These are phyloP conservation scores for Ophioceras dolichostomum DNA, from an alignment of 2,329 filamentous ascomycete species.

Conservation along the genomic window DNA sequence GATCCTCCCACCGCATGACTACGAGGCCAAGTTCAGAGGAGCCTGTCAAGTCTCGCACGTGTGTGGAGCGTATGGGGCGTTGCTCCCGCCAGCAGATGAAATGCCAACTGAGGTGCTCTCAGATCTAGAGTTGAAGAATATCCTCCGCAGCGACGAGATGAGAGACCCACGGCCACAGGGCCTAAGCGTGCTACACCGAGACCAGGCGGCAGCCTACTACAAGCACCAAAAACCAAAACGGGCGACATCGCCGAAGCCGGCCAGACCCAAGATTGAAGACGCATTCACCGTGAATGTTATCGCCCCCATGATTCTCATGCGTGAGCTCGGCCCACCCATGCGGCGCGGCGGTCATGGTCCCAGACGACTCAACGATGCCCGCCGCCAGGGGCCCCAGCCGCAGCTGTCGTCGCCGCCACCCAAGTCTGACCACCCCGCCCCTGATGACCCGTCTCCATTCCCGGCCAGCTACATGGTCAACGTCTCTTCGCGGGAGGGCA, in stretches of 20 bases:
- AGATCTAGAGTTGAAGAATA: background rate
- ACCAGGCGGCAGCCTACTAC: background rate
- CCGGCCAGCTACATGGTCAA: constrained; percentile 16
- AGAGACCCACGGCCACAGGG: background rate
- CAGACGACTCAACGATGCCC: too few species aligned
- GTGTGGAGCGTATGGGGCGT: too few species aligned
- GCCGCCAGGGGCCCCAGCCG: too few species aligned
- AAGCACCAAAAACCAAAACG: too few species aligned
- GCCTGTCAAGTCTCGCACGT: too few species aligned
- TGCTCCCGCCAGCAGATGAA: too few species aligned
- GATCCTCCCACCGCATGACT: background rate
- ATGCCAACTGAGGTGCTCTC: too few species aligned
- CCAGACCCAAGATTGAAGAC: too few species aligned
- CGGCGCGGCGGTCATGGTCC: background rate
- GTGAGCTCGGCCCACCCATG: constrained; percentile 21
- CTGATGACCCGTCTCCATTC: background rate
- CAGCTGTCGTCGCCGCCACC: too few species aligned
- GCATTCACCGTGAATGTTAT: background rate
- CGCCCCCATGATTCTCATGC: constrained; percentile 18
- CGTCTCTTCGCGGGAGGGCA: constrained; percentile 22
- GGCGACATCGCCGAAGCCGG: too few species aligned
- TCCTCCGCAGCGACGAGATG: background rate
- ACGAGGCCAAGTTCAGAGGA: background rate
- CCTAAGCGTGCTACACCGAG: background rate
- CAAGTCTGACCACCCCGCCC: too few species aligned